Percentiles rank a stretch among this genome's conserved stretches.
These are phyloP conservation scores for Hortiboletus flavorubellus DNA, from an alignment of 768 basidiomycete genomes.

Conservation along the genomic window DNA sequence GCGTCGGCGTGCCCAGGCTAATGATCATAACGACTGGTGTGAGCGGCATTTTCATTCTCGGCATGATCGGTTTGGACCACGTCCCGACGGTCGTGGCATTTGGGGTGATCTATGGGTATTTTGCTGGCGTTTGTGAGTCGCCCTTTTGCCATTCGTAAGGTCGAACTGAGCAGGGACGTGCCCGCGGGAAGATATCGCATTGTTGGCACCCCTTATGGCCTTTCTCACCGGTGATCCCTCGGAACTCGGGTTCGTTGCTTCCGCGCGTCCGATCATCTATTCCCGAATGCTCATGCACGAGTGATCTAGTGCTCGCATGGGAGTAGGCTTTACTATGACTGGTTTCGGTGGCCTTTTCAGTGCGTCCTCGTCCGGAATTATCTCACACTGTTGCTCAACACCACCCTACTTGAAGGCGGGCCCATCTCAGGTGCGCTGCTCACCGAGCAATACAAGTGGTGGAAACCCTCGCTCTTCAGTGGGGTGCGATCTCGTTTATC, in stretches of 20 bases:
- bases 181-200: slow-evolving; percentile 31
- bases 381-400: not conserved
- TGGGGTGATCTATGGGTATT: slow-evolving; percentile 45
- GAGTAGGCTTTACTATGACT: slow-evolving; percentile 8
- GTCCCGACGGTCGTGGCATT: slow-evolving; percentile 37
- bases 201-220: slow-evolving; percentile 41
- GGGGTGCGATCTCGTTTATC: slow-evolving; percentile 29
- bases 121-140: slow-evolving; percentile 40
- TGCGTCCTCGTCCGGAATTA: slow-evolving; percentile 8
- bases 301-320: slow-evolving; percentile 26
- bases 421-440: slow-evolving; percentile 59
- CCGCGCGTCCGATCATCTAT: not conserved
- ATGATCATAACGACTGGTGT: slow-evolving; percentile 33
- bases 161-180: not conserved
- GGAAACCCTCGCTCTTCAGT: slow-evolving; percentile 49
- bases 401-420: slow-evolving; percentile 34
- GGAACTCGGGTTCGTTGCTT: slow-evolving; percentile 46
- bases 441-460: slow-evolving; percentile 51
- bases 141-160: not conserved
- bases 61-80: slow-evolving; percentile 39
- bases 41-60: slow-evolving; percentile 39
- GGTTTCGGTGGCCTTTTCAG: slow-evolving; percentile 22
- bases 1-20: slow-evolving; percentile 43
- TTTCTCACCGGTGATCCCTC: slow-evolving; percentile 41
- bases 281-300: not conserved